Base-by-base conservation (phyloP, 371 early-diverging fungal species). In the Mortierella sp. region DNA sequence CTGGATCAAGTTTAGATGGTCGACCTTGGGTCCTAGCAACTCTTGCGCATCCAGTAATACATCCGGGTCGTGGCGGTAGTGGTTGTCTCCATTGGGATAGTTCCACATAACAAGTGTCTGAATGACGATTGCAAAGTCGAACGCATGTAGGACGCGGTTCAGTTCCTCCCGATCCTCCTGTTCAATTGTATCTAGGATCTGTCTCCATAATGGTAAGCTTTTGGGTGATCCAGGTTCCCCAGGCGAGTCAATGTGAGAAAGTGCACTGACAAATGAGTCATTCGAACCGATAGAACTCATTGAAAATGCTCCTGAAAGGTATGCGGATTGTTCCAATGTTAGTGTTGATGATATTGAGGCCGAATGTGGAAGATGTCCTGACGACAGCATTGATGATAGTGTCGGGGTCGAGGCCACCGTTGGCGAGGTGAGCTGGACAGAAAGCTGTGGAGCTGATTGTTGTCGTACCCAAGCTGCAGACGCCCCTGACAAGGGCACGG, bases 1-100 rank as follows among this genome's bases (percentile, higher is more conserved):
- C 60, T 90, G 90, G 25, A 90, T 86, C 26, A 85, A 74, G 63
- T 89, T 90, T n/a, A 91, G 79, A 57, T 80, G 79, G 18, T 64
- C 70, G 0, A 82, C 80, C 62, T 85, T 84, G 2, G 82, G 76
- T 15, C 91, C 91, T 23, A 91, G 62, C 25, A 91, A 77, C 59
- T 88, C 91, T 30, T 81, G 66, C 2, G 90, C 91, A 56, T 91
- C 91, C 25, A 75, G 65, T 46, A 84, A 43, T 3, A 89, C 81
- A 21, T 91, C 90, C 11, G 81, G 80, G 60, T 91, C 91, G 47
- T 87, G 87, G 7, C 72, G 61, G 68, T 87, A 89, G 5, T 75
- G 77, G 9, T 68, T 62, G 64, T 91, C 90, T 21, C 68, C 62
- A 63, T 89, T 91, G 51, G 87, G 86, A 37, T 85, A 81, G 28